Conservation (phyloP, 306 rosid species). For the Cotoneaster glaucophyllus region DNA sequence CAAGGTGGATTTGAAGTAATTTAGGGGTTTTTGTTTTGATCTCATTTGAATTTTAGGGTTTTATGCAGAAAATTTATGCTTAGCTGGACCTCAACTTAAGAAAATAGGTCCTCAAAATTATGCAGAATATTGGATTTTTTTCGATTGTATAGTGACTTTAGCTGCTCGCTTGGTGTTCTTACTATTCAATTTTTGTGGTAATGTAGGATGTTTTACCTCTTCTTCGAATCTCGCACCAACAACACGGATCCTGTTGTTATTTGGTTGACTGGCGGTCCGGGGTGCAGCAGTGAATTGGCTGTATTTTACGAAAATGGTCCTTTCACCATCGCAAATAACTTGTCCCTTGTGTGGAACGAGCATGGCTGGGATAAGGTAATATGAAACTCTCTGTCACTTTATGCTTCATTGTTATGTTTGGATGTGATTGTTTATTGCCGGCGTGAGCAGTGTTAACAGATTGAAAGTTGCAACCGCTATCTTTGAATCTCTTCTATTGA, state of each 20-base stretch:
- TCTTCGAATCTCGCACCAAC: conserved; percentile 77
- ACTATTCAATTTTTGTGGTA: conserved; percentile 4
- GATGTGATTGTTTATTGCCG: not conserved
- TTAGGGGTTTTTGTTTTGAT: not conserved
- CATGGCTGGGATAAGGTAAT: conserved; percentile 95
- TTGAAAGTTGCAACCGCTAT: not conserved
- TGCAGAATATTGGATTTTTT: not conserved
- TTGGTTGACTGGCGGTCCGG: conserved; percentile 99
- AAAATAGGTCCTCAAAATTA: not conserved
- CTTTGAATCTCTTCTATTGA: not conserved
- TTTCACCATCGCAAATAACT: conserved; percentile 67
- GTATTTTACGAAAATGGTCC: conserved; percentile 94
- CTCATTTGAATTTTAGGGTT: not conserved
- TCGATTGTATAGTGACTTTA: not conserved
- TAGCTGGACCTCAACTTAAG: not conserved
- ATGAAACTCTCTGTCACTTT: not conserved
- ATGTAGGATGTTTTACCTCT: conserved; percentile 86
- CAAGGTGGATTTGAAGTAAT: not conserved
- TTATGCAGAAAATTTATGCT: not conserved
- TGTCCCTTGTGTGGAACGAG: conserved; percentile 87
- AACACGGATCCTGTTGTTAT: conserved; percentile 86
- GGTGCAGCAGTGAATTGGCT: conserved; percentile 98
- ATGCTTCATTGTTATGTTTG: not conserved
- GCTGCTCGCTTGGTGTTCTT: conserved; percentile 9
- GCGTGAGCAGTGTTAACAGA: not conserved